Conservation (phyloP, 129 eudicot species). For the Lactuca sativa region DNA sequence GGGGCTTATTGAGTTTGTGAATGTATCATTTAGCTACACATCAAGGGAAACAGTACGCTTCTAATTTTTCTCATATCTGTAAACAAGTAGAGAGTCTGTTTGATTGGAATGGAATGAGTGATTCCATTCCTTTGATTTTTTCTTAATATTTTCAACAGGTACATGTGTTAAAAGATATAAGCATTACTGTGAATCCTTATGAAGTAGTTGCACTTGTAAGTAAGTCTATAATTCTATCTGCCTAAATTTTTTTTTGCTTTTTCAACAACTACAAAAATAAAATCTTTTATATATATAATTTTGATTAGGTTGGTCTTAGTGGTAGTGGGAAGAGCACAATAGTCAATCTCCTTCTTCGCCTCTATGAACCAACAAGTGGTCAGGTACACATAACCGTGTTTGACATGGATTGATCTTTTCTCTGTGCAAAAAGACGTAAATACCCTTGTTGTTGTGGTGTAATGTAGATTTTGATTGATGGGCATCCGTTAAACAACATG, state of each 20-base stretch:
- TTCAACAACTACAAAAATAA: constrained; percentile 19
- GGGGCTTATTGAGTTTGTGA: constrained; percentile 72
- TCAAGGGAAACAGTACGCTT: constrained; percentile 68
- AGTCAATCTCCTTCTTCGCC: constrained; percentile 88
- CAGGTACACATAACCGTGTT: constrained; percentile 43
- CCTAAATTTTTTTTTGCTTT: background rate
- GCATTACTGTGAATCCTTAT: constrained; percentile 60
- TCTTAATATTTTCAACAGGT: constrained; percentile 55
- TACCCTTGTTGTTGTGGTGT: background rate
- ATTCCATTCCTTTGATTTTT: background rate
- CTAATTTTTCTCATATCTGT: constrained; percentile 18
- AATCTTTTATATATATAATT: background rate
- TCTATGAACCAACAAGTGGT: constrained; percentile 96
- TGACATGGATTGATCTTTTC: background rate
- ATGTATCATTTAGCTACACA: constrained; percentile 73
- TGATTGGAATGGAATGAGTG: too few species aligned
- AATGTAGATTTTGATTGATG: constrained; percentile 78
- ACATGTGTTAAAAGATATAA: constrained; percentile 62
- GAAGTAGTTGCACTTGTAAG: constrained; percentile 98
- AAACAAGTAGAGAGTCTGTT: background rate
- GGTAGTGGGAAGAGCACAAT: constrained; percentile 99
- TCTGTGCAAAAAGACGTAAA: background rate
- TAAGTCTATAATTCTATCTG: constrained; percentile 17
- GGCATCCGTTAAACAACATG: constrained; percentile 63
- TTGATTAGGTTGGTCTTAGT: constrained; percentile 93